Base-by-base conservation (phyloP, 495 filamentous ascomycete species). In the Oidiodendron maius region DNA sequence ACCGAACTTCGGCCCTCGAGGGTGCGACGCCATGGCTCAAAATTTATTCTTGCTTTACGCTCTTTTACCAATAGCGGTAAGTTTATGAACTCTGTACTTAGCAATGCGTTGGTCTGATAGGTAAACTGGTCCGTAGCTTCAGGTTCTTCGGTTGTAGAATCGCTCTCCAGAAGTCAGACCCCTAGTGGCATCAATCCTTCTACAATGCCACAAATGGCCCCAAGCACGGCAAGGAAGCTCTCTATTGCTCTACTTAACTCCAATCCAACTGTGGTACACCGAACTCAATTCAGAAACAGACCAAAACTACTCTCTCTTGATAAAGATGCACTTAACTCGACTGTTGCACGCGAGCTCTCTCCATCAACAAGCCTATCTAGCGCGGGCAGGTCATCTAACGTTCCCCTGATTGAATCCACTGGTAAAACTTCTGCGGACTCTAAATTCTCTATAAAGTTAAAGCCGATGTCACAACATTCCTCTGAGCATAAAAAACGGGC, bases 241-340 rank as follows among this genome's bases (percentile, higher is more conserved):
- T 70, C 72, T 16, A 58, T 63, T 49, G 62, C 67, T 13, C 53
- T 74, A 26, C 57, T 72, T 13, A 69, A 68, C 25, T 50, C 46
- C 25, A 67, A 73, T 16, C 67, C 69, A 1, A 76, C 70, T 0
- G 64, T 75, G 5, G 67, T 77, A 13, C 70, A 68, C 56, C 65
- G 72, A 28, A 44, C 61, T 21, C 53, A 63, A 21, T 56, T 61
- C 24, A 72, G 71, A 44, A 58, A 53, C 21, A 37, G 58, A 15
- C 58, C 58, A 23, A 52, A 50, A 17, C 15, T 57, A 18, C 51
- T 55, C 18, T 56, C 52, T 10, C 37, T 48, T 32, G 57, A 56
- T 16, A 53, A 45, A 49, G 53, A 16, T 13, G 22, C 44, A 5
- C 11, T 36, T n/a, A 44, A 55, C 12, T n/a, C n/a, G n/a, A n/a